These are phyloP conservation scores for Acacia melanoxylon DNA, from an alignment of 306 rosid species.

Conservation along the genomic window DNA sequence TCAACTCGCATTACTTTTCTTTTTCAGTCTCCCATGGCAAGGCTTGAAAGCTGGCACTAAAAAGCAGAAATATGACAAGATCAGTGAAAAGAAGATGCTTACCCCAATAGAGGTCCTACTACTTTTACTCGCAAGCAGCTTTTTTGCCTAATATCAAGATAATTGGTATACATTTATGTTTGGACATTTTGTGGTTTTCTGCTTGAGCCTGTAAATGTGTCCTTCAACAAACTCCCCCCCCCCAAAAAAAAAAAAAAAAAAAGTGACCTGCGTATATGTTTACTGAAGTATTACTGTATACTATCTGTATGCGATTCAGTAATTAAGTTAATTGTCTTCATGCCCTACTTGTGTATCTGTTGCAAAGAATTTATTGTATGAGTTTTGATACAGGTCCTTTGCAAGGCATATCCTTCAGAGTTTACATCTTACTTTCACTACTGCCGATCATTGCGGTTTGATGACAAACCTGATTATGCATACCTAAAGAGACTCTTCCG, in stretches of 20 bases:
- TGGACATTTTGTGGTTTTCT: neutral
- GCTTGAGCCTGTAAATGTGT: neutral
- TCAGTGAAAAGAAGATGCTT: slow-evolving; percentile 97
- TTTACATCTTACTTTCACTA: slow-evolving; percentile 93
- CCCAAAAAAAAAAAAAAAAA: no score
- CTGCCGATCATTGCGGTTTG: slow-evolving; percentile 91
- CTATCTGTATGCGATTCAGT: neutral
- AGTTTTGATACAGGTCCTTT: slow-evolving; percentile 60
- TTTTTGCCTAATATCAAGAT: slow-evolving; percentile 23
- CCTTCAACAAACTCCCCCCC: neutral
- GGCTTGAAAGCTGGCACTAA: slow-evolving; percentile 94
- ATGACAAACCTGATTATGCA: slow-evolving; percentile 96
- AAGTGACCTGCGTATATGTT: neutral
- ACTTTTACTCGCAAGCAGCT: slow-evolving; percentile 29
- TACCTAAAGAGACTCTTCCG: slow-evolving; percentile 93
- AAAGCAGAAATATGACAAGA: slow-evolving; percentile 95
- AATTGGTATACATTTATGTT: neutral
- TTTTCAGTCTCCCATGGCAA: slow-evolving; percentile 98
- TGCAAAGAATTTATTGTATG: slow-evolving; percentile 27
- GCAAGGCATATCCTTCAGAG: slow-evolving; percentile 84
- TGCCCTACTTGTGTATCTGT: slow-evolving; percentile 4
- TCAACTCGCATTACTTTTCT: slow-evolving; percentile 24
- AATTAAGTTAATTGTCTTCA: neutral
- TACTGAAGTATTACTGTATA: neutral
- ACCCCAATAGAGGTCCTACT: slow-evolving; percentile 86